phyloP scores from a whole-genome alignment of 768 basidiomycete species.

The Pholiota microspora region DNA sequence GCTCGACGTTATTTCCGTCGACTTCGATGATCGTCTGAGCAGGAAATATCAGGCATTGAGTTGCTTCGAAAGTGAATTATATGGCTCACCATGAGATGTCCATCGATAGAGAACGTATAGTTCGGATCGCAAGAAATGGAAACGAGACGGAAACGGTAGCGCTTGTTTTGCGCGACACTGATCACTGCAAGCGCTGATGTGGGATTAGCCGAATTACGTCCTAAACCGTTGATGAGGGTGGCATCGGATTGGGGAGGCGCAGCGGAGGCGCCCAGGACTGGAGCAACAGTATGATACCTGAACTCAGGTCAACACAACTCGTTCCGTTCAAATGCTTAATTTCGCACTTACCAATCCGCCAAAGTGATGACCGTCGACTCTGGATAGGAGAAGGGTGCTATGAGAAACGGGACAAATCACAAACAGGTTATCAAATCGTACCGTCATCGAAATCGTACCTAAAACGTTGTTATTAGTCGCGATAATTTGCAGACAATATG shows the following conservation, averaged over 20 bases:
- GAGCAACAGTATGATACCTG: constrained; percentile 24
- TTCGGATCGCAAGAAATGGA: constrained; percentile 45
- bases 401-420: background rate
- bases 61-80: background rate
- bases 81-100: constrained; percentile 36
- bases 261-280: constrained; percentile 3
- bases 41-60: too few relatives aligned
- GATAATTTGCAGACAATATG: too few relatives aligned
- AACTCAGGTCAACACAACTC: background rate
- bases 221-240: constrained; percentile 45
- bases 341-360: constrained; percentile 37
- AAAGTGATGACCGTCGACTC: constrained; percentile 45
- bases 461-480: background rate
- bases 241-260: constrained; percentile 24
- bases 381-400: constrained; percentile 1
- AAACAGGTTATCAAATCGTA: constrained; percentile 16
- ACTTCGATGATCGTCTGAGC: constrained; percentile 48
- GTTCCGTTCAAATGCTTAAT: background rate
- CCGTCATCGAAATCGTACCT: constrained; percentile 38
- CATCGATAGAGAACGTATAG: constrained; percentile 43
- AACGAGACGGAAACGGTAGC: constrained; percentile 51
- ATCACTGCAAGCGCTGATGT: constrained; percentile 35
- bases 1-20: constrained; percentile 41
- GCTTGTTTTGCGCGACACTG: constrained; percentile 31
- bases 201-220: constrained; percentile 37